Evolutionary conservation across 176 grass and related monocot species (phyloP), one percentile per base, ranked within the genome.

Genomic region (Bolboschoenus planiculmis): DNA sequence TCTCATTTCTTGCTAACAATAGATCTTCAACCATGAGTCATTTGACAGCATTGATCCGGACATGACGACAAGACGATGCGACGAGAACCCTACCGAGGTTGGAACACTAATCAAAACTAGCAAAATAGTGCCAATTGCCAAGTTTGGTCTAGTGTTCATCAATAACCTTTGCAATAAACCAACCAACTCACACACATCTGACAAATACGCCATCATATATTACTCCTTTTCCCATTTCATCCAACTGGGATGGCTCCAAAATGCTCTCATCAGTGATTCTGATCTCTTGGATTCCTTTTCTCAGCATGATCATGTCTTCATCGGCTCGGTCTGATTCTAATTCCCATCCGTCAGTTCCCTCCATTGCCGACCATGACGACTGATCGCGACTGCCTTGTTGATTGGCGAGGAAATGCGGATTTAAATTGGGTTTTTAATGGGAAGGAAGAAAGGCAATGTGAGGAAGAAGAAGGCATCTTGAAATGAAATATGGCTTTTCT

Each of bases 141-240:
- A 23, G 50, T 60, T 56, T 23, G 88, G 84, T 67, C 88, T 60
- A 0, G 70, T 84, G 26, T 57, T 80, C 60, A 84, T 56, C 34
- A 86, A 44, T 20, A 75, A 8, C 30, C 53, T 43, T 68, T 90
- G 88, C 61, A 90, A 48, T 1, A 79, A 30, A 65, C 84, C 81
- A 15, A 86, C 29, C 13, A 86, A 6, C 10, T 83, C 59, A 24
- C 71, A 84, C 65, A 89, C 71, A 68, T 89, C 80, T 1, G 84
- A 15, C 48, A 31, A 36, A 68, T 89, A 89, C 53, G 13, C 42
- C n/a, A 57, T 86, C 80, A 34, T 23, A 46, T 89, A 89, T 70
- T 83, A 86, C 64, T 78, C 57, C 61, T 86, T 83, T 71, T 89
- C 88, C 88, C 88, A 89, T 56, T 83, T 47, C 70, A 62, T 80